These are phyloP conservation scores for Plasmodium gallinaceum DNA, from an alignment of 169 alveolate species.

Conservation along the genomic window DNA sequence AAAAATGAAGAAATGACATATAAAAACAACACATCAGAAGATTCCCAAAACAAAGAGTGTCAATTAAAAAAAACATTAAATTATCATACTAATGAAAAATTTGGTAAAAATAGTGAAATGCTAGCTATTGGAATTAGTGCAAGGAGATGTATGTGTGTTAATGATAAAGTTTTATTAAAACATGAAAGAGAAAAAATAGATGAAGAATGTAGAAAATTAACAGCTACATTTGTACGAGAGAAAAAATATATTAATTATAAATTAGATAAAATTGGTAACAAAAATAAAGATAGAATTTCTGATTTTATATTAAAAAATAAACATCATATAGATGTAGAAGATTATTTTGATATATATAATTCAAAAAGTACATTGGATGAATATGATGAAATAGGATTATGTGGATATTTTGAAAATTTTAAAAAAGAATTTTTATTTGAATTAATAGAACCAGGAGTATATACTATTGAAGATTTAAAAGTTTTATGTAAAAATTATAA, in stretches of 20 bases:
- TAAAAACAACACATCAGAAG: not conserved
- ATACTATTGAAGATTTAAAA: slow-evolving; percentile 95
- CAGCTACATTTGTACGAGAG: slow-evolving; percentile 69
- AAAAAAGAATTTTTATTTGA: slow-evolving; percentile 85
- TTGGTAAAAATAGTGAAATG: slow-evolving; percentile 14
- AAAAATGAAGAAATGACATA: slow-evolving; percentile 6
- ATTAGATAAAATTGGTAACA: slow-evolving; percentile 27
- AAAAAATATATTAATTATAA: slow-evolving; percentile 48
- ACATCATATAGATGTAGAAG: slow-evolving; percentile 59
- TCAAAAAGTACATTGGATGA: slow-evolving; percentile 74
- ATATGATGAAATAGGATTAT: slow-evolving; percentile 84
- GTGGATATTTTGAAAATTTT: slow-evolving; percentile 90
- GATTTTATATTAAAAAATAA: slow-evolving; percentile 76
- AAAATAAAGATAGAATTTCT: slow-evolving; percentile 64
- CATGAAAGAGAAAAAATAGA: slow-evolving; percentile 51
- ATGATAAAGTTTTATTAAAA: slow-evolving; percentile 57
- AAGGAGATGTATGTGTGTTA: slow-evolving; percentile 68
- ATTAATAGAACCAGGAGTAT: slow-evolving; percentile 90
- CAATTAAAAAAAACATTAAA: not conserved
- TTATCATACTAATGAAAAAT: not conserved
- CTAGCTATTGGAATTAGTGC: slow-evolving; percentile 44
- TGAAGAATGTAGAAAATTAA: slow-evolving; percentile 63
- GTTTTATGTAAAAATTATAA: slow-evolving; percentile 87
- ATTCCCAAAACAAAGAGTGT: not conserved
- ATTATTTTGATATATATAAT: slow-evolving; percentile 76